Evolutionary conservation across 2,329 filamentous ascomycete genomes (phyloP).

Genomic region (Penicillium sp.): DNA sequence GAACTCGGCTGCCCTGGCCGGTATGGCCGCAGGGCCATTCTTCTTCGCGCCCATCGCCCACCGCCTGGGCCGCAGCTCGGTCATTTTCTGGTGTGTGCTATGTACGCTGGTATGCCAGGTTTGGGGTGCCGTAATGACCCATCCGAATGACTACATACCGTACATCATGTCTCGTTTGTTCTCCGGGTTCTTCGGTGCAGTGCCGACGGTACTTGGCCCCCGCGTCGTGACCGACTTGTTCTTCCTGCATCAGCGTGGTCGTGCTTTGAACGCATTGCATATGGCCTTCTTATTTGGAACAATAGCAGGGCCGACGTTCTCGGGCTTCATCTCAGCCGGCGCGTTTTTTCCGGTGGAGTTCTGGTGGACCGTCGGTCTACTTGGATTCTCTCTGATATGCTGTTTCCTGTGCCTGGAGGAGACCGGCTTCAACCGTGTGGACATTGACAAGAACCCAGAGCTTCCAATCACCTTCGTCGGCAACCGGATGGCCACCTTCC

Average conservation of each 20-base stretch:
- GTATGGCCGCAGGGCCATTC: constrained; percentile 42
- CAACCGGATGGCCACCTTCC: constrained; percentile 31
- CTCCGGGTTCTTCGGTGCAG: constrained; percentile 44
- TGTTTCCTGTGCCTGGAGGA: constrained; percentile 45
- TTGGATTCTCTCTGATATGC: constrained; percentile 36
- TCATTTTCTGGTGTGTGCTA: constrained; percentile 44
- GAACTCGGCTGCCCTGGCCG: constrained; percentile 42
- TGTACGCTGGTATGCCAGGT: constrained; percentile 38
- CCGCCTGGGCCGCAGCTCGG: constrained; percentile 39
- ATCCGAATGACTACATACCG: constrained; percentile 35
- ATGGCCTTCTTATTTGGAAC: constrained; percentile 41
- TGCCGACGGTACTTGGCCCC: constrained; percentile 43
- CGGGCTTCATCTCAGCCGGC: constrained; percentile 42
- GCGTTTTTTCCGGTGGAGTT: constrained; percentile 42
- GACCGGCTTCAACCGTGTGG: constrained; percentile 37
- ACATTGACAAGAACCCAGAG: constrained; percentile 17
- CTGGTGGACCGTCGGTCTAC: constrained; percentile 48
- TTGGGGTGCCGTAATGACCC: constrained; percentile 43
- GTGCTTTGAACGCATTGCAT: constrained; percentile 42
- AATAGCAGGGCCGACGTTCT: constrained; percentile 42
- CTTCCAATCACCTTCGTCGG: constrained; percentile 19
- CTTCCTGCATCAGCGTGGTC: constrained; percentile 47
- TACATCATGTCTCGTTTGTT: constrained; percentile 44
- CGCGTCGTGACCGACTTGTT: constrained; percentile 47
- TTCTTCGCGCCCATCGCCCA: constrained; percentile 42